Base-by-base conservation (phyloP, 1,139 yeast species). In the Yamadazyma membranifaciens region DNA sequence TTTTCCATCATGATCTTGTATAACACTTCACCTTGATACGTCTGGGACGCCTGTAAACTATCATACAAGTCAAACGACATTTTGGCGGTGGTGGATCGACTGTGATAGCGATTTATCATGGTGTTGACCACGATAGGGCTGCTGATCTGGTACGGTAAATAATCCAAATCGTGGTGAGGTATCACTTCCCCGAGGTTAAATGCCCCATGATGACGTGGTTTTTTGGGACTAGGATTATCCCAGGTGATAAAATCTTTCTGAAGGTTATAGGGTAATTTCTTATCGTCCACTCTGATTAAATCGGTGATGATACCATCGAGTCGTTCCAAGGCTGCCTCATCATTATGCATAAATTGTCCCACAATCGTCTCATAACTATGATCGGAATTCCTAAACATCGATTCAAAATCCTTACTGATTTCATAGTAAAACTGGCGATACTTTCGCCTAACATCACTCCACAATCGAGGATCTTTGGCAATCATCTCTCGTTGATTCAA, bases 21-120 rank as follows among this genome's bases (percentile, higher is more conserved):
- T 13, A 56, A 30, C n/a, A 42, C 28, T 25, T 46, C 46, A 1
- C 60, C 60, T 38, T 56, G 57, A 31, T 44, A 34, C 12, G 41
- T 43, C 24, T 55, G 54, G 5, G 48, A 36, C 9, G 44, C 42
- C 45, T 48, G 40, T 10, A 55, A 27, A 15, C 48, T 43, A 33
- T 40, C 42, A 13, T 50, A 42, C 39, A 48, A 15, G 6, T 32
- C 37, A 17, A 40, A 27, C 6, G 49, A 46, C 10, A 37, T 37
- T 9, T 35, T 34, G 1, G 33, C 35, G 2, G 17, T 26, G 3
- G 34, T 22, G 14, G 40, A 33, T 6, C 33, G 10, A n/a, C 30
- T 16, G 31, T 49, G 48, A 33, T 44, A 36, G 3, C 33, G 34
- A 6, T 39, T 34, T 6, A 52, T 44, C n/a, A 46, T 34, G 2